Base-by-base conservation (phyloP, 163 green algal species). In the Scenedesmus sp. region DNA sequence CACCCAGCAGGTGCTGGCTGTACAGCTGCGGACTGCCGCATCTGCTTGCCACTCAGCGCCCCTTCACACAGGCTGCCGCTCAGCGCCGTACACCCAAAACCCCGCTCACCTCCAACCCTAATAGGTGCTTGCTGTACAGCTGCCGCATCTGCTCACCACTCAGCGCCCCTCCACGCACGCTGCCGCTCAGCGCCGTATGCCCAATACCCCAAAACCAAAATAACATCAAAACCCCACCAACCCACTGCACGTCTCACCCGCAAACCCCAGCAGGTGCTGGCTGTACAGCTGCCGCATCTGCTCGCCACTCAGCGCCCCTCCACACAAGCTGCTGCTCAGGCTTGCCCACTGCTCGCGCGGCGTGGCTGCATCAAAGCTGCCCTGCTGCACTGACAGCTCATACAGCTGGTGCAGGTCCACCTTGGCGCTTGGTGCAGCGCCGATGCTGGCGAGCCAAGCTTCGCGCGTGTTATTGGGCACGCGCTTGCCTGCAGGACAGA, bases 351-450 rank as follows among this genome's bases (percentile, higher is more conserved):
- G 9, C 18, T 84, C 46, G 3, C 15, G 10, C 4, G 54, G 7
- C 2, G 67, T 55, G 10, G 74, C 46, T 23, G 54, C 18, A 5
- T 90, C 46, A 15, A 90, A 26, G 67, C 86, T 56, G 18, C 86
- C 74, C 46, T 84, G 86, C 67, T 83, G 46, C 67, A 90, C 86
- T 6, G 59, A 15, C 12, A 34, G 20, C 56, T 90, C 86, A 55
- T 90, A 90, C 16, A 90, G 54, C 7, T 70, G 67, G 15, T 90
- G 86, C 46, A 90, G 4, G 52, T 90, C 67, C 5, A 90, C 62
- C 20, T 56, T 54, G 34, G 34, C 54, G 23, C 64, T 13, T 84
- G 67, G 20, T 67, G 67, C 7, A 90, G 18, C 46, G 52, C 26
- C 4, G 34, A 46, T 46, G 34, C 34, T 46, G 34, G 86, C 74